Base-by-base conservation (phyloP, 192 early-diverging fungal species). In the Backusella psychrophila region DNA sequence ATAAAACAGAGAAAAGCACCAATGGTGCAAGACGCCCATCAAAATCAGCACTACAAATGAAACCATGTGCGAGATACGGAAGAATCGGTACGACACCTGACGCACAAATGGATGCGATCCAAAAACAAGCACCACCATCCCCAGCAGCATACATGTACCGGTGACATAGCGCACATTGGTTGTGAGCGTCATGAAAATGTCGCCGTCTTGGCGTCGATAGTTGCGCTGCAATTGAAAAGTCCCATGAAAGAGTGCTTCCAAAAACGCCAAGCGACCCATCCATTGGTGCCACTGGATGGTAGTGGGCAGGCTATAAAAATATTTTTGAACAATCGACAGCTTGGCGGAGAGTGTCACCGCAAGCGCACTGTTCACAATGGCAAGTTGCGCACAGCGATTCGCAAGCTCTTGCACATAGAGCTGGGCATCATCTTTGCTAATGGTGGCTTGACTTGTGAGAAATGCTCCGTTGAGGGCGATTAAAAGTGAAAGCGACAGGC, bases 71-170 rank as follows among this genome's bases (percentile, higher is more conserved):
- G 67, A 42, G 15, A 65, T 36, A 5, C 77, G 77, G 52, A 78
- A 78, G 15, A 78, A 15, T 4, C 66, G 35, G 35, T 78, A 78
- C 0, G 72, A 59, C 23, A 66, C 14, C 14, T 66, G 29, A 35
- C 77, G 77, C 1, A 78, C 72, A 36, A 78, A 8, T 3, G 77
- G 72, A 36, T 78, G 77, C 3, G 77, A 44, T 5, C 77, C 72
- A 23, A 78, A 68, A 0, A 72, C 23, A 4, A 74, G 46, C 12
- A 69, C 33, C 1, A 46, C 1, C 23, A 74, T 23, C 5, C 34
- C 39, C 11, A 53, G 6, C 12, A 69, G 0, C 59, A 78, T 66
- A 7, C 15, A 17, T 5, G 46, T 46, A 1, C 71, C 71, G 6
- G 66, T 73, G 31, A 69, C 15, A 49, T 72, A 41, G 0, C 35